These are phyloP conservation scores for Hypoxylon crocopeplum DNA, from an alignment of 495 filamentous ascomycete genomes.

Conservation along the genomic window DNA sequence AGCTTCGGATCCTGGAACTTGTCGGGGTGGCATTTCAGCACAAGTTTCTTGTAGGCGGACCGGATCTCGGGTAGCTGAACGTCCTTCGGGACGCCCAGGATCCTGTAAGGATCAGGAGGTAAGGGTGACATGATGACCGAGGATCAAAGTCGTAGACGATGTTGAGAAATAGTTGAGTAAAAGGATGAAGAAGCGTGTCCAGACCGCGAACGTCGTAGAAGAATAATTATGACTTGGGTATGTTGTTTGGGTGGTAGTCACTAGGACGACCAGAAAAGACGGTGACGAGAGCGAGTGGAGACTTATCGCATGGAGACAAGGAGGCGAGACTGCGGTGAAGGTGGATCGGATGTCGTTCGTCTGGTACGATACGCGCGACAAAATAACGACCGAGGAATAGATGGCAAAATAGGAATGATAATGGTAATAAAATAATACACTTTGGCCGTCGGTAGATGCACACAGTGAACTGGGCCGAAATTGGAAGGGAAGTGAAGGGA, in stretches of 20 bases:
- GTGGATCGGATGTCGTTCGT: slow-evolving; percentile 16
- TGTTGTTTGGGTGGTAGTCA: slow-evolving; percentile 34
- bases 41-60: slow-evolving; percentile 86
- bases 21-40: slow-evolving; percentile 93
- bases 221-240: neutral
- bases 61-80: slow-evolving; percentile 78
- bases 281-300: slow-evolving; percentile 34
- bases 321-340: slow-evolving; percentile 40
- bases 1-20: slow-evolving; percentile 82
- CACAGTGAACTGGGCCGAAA: slow-evolving; percentile 6
- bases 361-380: slow-evolving; percentile 18
- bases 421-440: slow-evolving; percentile 34
- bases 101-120: slow-evolving; percentile 82
- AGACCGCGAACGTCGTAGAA: neutral
- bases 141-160: slow-evolving; percentile 24
- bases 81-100: slow-evolving; percentile 77
- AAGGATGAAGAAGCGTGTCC: slow-evolving; percentile 24
- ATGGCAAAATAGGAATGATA: slow-evolving; percentile 7
- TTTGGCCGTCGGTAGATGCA: slow-evolving; percentile 5
- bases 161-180: too few relatives aligned
- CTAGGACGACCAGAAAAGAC: slow-evolving; percentile 40
- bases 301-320: slow-evolving; percentile 51
- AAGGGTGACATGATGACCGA: slow-evolving; percentile 65
- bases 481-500: slow-evolving; percentile 10
- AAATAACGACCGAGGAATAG: slow-evolving; percentile 11